Percentiles rank a stretch among this genome's conserved stretches.
phyloP scores from a whole-genome alignment of 2,329 filamentous ascomycete genomes.

The Ramichloridium luteum region DNA sequence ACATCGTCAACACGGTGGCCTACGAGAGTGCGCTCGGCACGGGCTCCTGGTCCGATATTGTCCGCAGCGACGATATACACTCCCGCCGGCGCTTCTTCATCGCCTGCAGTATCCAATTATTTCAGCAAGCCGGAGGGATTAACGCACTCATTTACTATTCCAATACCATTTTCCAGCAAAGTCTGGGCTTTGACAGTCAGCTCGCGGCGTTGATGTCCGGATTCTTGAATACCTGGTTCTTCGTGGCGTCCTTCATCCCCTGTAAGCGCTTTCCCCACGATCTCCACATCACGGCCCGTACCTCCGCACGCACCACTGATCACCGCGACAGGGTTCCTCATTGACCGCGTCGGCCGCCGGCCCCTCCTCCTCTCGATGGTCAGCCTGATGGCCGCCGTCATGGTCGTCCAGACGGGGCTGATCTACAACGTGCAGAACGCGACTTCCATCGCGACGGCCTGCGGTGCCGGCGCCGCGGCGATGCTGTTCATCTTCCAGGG shows the following conservation, averaged over 20 bases:
- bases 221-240: conserved; percentile 36
- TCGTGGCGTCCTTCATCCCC: conserved; percentile 38
- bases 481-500: conserved; percentile 54
- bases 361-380: conserved; percentile 23
- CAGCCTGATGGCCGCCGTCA: conserved; percentile 44
- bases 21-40: conserved; percentile 25
- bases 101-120: conserved; percentile 19
- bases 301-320: too few species aligned
- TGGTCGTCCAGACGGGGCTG: conserved; percentile 46
- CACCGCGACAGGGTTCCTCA: conserved; percentile 28
- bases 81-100: conserved; percentile 19
- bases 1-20: conserved; percentile 19
- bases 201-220: conserved; percentile 22
- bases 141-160: conserved; percentile 22
- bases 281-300: too few species aligned
- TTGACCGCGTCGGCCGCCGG: conserved; percentile 23
- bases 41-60: conserved; percentile 22
- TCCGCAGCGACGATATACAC: conserved; percentile 20
- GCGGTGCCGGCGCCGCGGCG: conserved; percentile 28
- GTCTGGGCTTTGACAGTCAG: conserved; percentile 15
- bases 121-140: conserved; percentile 22
- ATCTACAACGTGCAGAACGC: conserved; percentile 25
- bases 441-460: conserved; percentile 16
- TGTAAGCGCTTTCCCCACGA: conserved; percentile 7
- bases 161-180: conserved; percentile 20